Evolutionary conservation across 2,329 filamentous ascomycete species (phyloP), one percentile per base, ranked within the genome.

Genomic region (Sporothrix dimorphospora): DNA sequence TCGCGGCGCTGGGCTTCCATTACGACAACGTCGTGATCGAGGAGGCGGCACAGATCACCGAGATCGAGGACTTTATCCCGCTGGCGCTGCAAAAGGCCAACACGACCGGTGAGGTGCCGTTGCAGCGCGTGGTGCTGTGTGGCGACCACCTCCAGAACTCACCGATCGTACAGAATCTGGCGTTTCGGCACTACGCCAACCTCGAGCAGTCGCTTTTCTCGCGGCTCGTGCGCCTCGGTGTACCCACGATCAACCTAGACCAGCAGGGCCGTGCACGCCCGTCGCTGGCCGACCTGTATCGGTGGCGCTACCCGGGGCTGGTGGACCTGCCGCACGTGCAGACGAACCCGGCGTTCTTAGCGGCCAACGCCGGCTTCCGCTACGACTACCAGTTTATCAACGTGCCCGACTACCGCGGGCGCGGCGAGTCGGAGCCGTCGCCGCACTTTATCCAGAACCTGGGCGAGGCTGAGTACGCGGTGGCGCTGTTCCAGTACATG

Each of bases 1-100:
- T 99, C 77, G 92, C 94, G 0, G 87, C 89, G 19, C 87, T 98
- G n/a, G 94, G 94, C 19, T 99, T 99, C 82, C 93, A 94, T 76
- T 99, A 99, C 78, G 94, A 98, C 83, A 99, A 97, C 75, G 92
- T 99, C 14, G 87, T 99, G 70, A 98, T 99, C 92, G 96, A 99
- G 83, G 96, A 99, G 85, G 95, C 96, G 5, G 96, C 96, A 14
- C 96, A 99, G 79, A 95, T 99, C 78, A 99, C 95, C 0, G 96
- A 99, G 81, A 92, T 98, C 61, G 96, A 99, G 80, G 97, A 94
- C 75, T 98, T 99, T 82, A 94, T 99, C 75, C 96, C 96, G 0
- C 85, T 97, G 70, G 92, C 94, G n/a, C 87, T 99, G 81, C 97
- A 99, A 79, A 93, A 92, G 75, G 89, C 92, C 79, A 93, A 92